Base-by-base conservation (phyloP, 352 stramenopile species). In the Pythium dissotocum region DNA sequence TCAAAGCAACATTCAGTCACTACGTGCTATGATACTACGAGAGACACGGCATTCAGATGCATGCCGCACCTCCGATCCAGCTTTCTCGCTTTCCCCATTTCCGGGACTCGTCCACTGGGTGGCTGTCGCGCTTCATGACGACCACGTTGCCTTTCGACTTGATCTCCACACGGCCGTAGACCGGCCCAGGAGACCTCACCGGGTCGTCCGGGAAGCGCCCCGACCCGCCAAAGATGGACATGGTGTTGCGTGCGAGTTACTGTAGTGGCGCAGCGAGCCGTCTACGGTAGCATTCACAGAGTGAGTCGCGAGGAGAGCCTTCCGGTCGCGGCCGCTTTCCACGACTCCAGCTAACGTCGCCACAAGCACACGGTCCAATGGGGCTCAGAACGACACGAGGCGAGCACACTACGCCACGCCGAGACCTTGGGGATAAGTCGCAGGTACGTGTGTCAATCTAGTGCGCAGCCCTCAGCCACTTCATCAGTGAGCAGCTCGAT, bases 161-260 rank as follows among this genome's bases (percentile, higher is more conserved):
- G 51, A 82, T 61, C 51, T 91, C 80, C 12, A 80, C 76, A 6
- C 81, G 84, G 44, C 75, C 71, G 62, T 94, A 94, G 58, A 94
- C 87, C 6, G 87, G 87, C 44, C 87, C 87, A 1, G 87, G 87
- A 7, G 87, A 94, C 58, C 85, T 74, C 30, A 74, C 87, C 83
- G 80, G 63, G 74, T 93, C 86, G 67, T 77, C 71, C 42, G 84
- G 79, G 67, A 94, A 94, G 35, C 86, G 78, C 62, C 90, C 84
- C 4, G 86, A 93, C 61, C 82, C 77, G 14, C 83, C 84, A 68
- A 94, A 94, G 70, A 94, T 93, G 54, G 84, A 89, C 83, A 91
- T 91, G 53, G 2, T n/a, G 26, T 9, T 12, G 10, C 13, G 26
- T 26, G 32, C 35, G 28, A 30, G 46, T 14, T 30, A 30, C 6